A percentile compares a stretch with the other conserved stretches of the same genome.
Conservation (phyloP, 2,329 filamentous ascomycete genomes). For the Cordyceps tenuipes region DNA sequence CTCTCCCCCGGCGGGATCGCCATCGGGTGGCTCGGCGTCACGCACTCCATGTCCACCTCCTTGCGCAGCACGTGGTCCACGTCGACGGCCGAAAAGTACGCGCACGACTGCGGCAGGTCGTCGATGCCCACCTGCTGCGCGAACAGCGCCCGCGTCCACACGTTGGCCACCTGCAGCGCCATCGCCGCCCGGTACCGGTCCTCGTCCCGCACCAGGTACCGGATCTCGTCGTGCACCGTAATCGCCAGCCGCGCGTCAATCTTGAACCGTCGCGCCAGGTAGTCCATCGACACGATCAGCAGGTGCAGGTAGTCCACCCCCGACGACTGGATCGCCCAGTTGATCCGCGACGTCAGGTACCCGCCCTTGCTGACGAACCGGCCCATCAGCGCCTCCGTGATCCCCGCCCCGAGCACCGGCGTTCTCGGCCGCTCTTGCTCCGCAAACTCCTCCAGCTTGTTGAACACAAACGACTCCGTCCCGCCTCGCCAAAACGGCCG, state of each 20-base stretch:
- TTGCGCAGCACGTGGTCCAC: constrained; percentile 94
- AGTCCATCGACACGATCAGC: constrained; percentile 90
- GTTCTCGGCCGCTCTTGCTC: constrained; percentile 87
- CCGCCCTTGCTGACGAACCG: constrained; percentile 80
- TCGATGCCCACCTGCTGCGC: constrained; percentile 92
- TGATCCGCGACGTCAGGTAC: constrained; percentile 94
- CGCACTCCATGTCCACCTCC: constrained; percentile 95
- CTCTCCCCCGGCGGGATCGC: constrained; percentile 80
- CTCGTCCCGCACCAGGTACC: constrained; percentile 77
- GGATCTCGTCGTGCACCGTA: constrained; percentile 95
- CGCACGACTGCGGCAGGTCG: constrained; percentile 87
- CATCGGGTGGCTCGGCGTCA: constrained; percentile 77
- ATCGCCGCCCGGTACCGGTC: constrained; percentile 87
- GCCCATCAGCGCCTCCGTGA: constrained; percentile 89
- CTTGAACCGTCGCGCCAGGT: constrained; percentile 76
- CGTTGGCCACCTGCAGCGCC: constrained; percentile 85
- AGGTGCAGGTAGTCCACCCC: constrained; percentile 96
- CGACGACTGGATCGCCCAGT: constrained; percentile 97
- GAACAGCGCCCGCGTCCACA: constrained; percentile 98
- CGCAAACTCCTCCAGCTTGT: constrained; percentile 94
- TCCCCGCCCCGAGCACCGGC: constrained; percentile 86
- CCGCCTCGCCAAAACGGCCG: constrained; percentile 88
- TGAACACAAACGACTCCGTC: constrained; percentile 97
- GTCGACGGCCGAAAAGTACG: constrained; percentile 92
- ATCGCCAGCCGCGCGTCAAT: constrained; percentile 79